phyloP scores from a whole-genome alignment of 2,329 filamentous ascomycete genomes.

The Colletotrichum limetticola region DNA sequence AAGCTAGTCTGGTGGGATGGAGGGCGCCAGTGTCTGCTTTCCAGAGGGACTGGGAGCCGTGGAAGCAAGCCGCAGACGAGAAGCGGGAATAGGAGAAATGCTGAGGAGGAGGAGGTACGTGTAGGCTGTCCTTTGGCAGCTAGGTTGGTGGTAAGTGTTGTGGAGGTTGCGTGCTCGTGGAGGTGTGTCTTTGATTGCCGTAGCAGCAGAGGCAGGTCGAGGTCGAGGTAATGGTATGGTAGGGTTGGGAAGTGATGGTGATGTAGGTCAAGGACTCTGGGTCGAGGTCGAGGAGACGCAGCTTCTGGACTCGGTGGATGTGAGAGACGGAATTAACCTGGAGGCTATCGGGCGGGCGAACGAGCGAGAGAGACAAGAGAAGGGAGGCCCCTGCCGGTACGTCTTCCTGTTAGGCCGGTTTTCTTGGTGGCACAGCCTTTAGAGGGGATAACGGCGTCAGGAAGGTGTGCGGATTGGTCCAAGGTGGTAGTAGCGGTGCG shows the following conservation, averaged over 20 bases:
- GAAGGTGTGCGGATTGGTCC: conserved; percentile 28
- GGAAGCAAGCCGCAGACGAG: background rate
- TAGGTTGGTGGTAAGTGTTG: background rate
- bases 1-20: background rate
- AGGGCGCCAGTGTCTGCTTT: background rate
- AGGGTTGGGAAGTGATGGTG: background rate
- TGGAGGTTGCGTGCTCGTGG: background rate
- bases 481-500: conserved; percentile 16
- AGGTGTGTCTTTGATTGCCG: background rate
- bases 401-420: conserved; percentile 24
- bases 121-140: too few species aligned
- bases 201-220: background rate
- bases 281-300: conserved; percentile 1
- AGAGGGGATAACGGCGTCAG: conserved; percentile 29
- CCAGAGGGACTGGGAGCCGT: background rate
- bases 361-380: conserved; percentile 30
- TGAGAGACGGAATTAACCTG: conserved; percentile 20
- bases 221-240: background rate
- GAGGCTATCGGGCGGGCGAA: conserved; percentile 10
- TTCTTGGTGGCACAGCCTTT: conserved; percentile 32
- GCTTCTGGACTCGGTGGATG: background rate
- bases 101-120: background rate
- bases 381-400: conserved; percentile 29
- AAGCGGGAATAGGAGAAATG: background rate
- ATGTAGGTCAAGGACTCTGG: background rate